Evolutionary conservation across 257 asterid genomes (phyloP).

Genomic region (Nicotiana benthamiana): DNA sequence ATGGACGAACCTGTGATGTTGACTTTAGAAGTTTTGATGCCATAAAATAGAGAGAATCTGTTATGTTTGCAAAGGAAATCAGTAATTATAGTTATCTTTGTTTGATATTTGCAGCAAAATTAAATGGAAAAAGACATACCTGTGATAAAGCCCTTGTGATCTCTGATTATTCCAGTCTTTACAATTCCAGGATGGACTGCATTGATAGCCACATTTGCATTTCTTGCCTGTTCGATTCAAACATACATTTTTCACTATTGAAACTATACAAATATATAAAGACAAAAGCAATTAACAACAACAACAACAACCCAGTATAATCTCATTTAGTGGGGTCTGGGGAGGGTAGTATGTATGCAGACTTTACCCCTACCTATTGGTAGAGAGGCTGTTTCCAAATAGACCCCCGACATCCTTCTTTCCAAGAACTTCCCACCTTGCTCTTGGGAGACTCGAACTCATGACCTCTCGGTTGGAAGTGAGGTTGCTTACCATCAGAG

Average conservation of each 20-base stretch:
- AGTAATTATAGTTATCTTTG: neutral
- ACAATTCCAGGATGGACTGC: conserved; percentile 94
- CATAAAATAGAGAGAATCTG: conserved; percentile 86
- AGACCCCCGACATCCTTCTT: too few species aligned
- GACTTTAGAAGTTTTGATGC: conserved; percentile 91
- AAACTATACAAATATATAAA: conserved; percentile 1
- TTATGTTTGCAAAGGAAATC: neutral
- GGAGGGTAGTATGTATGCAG: too few species aligned
- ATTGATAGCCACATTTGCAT: conserved; percentile 83
- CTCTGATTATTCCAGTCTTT: conserved; percentile 88
- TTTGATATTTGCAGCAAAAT: neutral
- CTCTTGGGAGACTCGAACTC: too few species aligned
- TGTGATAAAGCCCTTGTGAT: conserved; percentile 89
- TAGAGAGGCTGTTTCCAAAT: too few species aligned
- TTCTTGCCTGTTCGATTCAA: conserved; percentile 49
- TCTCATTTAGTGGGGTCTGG: too few species aligned
- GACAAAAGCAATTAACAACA: neutral
- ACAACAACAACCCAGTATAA: too few species aligned
- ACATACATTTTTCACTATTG: neutral
- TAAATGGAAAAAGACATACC: conserved; percentile 37
- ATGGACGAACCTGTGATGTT: conserved; percentile 75
- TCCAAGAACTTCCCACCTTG: too few species aligned
- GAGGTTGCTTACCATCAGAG: too few species aligned
- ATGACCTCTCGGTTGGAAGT: too few species aligned
- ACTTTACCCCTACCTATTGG: too few species aligned